A percentile compares a stretch with the other conserved stretches of the same genome.
phyloP scores from a whole-genome alignment of 169 alveolate species.

The Cryptosporidium baileyi region DNA sequence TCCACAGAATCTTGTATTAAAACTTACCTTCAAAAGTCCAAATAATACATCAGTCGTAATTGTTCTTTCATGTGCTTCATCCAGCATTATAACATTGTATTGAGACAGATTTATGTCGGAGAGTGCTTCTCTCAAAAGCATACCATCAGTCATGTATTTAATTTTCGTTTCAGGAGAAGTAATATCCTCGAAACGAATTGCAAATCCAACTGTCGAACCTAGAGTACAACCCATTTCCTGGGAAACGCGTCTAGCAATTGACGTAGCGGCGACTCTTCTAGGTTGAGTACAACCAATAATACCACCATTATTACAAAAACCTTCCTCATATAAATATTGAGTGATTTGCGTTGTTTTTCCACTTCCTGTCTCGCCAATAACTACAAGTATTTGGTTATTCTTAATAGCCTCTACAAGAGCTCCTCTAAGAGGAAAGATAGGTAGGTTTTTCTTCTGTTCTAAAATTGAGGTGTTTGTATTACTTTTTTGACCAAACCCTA shows the following conservation, averaged over 20 bases:
- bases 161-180: constrained; percentile 96
- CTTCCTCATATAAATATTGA: constrained; percentile 93
- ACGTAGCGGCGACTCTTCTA: constrained; percentile 98
- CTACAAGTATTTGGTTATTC: constrained; percentile 91
- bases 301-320: constrained; percentile 87
- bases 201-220: constrained; percentile 97
- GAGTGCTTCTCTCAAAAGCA: constrained; percentile 96
- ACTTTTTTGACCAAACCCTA: constrained; percentile 80
- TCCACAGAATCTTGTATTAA: not conserved
- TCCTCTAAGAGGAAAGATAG: constrained; percentile 91
- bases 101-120: constrained; percentile 88
- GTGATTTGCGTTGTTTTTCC: constrained; percentile 98
- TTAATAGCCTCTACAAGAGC: constrained; percentile 90
- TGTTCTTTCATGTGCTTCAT: constrained; percentile 99
- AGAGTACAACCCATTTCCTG: constrained; percentile 97
- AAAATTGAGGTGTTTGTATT: constrained; percentile 77
- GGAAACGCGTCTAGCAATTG: constrained; percentile 96
- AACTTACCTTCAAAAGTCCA: constrained; percentile 92
- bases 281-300: constrained; percentile 98
- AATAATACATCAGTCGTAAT: constrained; percentile 97
- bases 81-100: constrained; percentile 95
- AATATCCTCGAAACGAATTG: constrained; percentile 96
- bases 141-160: constrained; percentile 99
- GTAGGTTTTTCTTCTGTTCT: constrained; percentile 94
- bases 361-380: constrained; percentile 99